Conservation (phyloP, 2,329 filamentous ascomycete species). For the Colletotrichum spaethianum region DNA sequence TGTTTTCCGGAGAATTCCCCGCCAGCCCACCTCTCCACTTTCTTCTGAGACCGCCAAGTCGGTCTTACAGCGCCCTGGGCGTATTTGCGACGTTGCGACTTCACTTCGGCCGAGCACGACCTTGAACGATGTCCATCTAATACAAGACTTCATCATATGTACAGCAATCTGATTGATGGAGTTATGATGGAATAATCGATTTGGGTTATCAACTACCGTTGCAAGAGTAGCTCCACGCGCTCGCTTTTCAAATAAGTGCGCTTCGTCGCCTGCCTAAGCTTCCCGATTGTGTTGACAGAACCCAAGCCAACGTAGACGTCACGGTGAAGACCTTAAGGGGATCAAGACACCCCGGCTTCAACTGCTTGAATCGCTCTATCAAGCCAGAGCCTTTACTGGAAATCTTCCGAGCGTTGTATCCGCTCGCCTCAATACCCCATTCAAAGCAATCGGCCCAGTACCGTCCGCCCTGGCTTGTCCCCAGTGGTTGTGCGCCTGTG, state of each 20-base stretch:
- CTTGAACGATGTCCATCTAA: not conserved
- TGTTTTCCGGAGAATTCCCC: constrained; percentile 11
- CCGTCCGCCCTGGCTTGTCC: constrained; percentile 3
- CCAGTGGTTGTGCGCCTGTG: constrained; percentile 11
- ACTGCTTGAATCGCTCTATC: too few relatives aligned
- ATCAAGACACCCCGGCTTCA: too few relatives aligned
- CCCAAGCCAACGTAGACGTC: not conserved
- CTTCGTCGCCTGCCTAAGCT: not conserved
- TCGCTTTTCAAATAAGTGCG: not conserved
- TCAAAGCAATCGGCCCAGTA: constrained; percentile 34
- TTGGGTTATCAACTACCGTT: not conserved
- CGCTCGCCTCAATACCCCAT: constrained; percentile 36
- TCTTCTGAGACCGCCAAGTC: constrained; percentile 30
- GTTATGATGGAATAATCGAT: not conserved
- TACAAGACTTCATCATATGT: not conserved
- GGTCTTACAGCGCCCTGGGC: not conserved
- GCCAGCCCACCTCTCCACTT: constrained; percentile 29
- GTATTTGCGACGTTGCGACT: constrained; percentile 15
- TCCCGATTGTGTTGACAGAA: not conserved
- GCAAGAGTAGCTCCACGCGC: not conserved
- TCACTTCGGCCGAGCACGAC: constrained; percentile 22
- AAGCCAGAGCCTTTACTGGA: not conserved
- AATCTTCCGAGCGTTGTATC: constrained; percentile 20
- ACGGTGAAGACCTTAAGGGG: too few relatives aligned
- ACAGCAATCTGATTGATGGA: not conserved